Conservation (phyloP, 1,139 yeast genomes). For the Schwanniomyces etchellsii region DNA sequence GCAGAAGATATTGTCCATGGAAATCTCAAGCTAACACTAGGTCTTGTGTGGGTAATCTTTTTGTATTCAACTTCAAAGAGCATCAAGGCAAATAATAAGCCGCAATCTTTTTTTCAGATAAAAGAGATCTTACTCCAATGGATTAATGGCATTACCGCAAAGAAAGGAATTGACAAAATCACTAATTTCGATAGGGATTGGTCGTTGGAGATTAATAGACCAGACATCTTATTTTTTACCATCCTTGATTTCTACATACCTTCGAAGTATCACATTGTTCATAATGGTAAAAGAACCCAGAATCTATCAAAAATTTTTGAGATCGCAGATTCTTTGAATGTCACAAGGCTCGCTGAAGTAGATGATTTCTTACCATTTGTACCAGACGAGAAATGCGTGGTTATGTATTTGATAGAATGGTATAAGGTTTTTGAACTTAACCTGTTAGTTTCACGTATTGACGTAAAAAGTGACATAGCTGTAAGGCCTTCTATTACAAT, state of each 20-base stretch:
- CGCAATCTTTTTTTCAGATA: constrained; percentile 24
- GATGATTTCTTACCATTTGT: constrained; percentile 49
- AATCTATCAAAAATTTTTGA: constrained; percentile 17
- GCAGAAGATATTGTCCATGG: constrained; percentile 69
- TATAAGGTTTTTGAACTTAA: constrained; percentile 35
- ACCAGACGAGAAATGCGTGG: constrained; percentile 64
- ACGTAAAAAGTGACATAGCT: not conserved
- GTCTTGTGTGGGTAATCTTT: constrained; percentile 61
- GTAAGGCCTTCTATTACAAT: not conserved
- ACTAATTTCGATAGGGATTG: constrained; percentile 34
- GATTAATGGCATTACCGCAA: constrained; percentile 22
- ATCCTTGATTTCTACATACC: constrained; percentile 19
- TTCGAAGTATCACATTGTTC: constrained; percentile 13
- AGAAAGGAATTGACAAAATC: constrained; percentile 14
- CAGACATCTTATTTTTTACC: constrained; percentile 21
- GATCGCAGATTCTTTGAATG: constrained; percentile 37
- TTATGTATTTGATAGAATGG: constrained; percentile 64
- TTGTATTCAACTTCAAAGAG: constrained; percentile 40
- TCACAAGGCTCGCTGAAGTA: constrained; percentile 53
- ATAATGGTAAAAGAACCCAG: constrained; percentile 18
- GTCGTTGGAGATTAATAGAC: constrained; percentile 28
- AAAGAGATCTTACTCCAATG: constrained; percentile 29
- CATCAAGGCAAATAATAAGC: constrained; percentile 24
- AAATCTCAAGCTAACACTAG: constrained; percentile 56
- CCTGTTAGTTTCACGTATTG: not conserved